phyloP scores from a whole-genome alignment of 345 rosid species.

The Noccaea caerulescens region DNA sequence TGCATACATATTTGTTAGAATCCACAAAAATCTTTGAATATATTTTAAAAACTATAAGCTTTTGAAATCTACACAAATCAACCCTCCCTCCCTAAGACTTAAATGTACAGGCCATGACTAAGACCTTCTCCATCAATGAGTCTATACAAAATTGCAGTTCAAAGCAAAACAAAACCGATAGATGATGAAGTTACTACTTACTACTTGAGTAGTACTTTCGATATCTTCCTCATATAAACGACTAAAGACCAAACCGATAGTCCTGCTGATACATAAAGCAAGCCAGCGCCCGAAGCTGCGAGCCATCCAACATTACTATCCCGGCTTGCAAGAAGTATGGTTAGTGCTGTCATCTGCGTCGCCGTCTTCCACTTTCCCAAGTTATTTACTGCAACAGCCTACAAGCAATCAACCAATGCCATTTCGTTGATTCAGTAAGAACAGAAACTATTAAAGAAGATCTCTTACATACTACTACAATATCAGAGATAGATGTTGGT shows the following conservation, averaged over 20 bases:
- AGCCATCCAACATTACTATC: slow-evolving; percentile 78
- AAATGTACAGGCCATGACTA: not conserved
- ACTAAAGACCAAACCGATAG: slow-evolving; percentile 84
- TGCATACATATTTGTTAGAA: too few species aligned
- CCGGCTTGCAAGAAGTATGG: slow-evolving; percentile 83
- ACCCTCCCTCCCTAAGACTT: too few species aligned
- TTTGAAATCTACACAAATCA: too few species aligned
- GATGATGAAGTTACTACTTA: not conserved
- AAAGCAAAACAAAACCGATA: slow-evolving; percentile 34
- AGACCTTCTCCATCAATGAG: slow-evolving; percentile 8
- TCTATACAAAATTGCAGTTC: slow-evolving; percentile 18
- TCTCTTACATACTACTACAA: not conserved
- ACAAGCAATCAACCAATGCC: slow-evolving; percentile 24
- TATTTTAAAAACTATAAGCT: too few species aligned
- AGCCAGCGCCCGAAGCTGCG: slow-evolving; percentile 69
- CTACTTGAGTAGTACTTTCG: slow-evolving; percentile 75
- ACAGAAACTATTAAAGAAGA: not conserved
- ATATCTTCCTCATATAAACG: slow-evolving; percentile 86
- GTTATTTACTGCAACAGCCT: slow-evolving; percentile 99
- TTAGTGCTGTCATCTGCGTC: slow-evolving; percentile 92
- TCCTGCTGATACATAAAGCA: slow-evolving; percentile 93
- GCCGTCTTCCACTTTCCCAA: slow-evolving; percentile 99
- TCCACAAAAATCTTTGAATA: too few species aligned
- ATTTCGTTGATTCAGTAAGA: slow-evolving; percentile 18
- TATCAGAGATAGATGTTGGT: slow-evolving; percentile 12